Percentiles rank a stretch among this genome's conserved stretches.
Conservation (phyloP, 345 rosid species). For the Excoecaria agallocha region DNA sequence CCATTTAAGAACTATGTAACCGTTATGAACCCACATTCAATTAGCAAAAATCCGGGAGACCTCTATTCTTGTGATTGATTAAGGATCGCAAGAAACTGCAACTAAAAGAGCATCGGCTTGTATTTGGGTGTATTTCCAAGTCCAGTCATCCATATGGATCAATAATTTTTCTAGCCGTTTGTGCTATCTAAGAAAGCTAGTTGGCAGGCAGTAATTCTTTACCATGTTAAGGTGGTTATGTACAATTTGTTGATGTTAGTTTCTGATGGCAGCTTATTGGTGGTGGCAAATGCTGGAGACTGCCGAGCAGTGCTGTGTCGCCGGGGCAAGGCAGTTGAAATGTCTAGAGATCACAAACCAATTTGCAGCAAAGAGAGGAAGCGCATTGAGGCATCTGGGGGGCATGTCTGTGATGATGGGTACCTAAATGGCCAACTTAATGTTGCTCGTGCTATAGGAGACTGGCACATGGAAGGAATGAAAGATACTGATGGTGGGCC, state of each 20-base stretch:
- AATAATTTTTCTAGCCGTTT: neutral
- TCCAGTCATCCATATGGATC: neutral
- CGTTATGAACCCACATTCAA: neutral
- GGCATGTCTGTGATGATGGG: constrained; percentile 60
- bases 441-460: constrained; percentile 89
- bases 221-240: neutral
- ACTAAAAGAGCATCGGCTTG: neutral
- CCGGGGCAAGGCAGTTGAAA: constrained; percentile 72
- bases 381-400: constrained; percentile 80
- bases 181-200: neutral
- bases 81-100: neutral
- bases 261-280: constrained; percentile 48
- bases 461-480: constrained; percentile 90
- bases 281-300: constrained; percentile 94
- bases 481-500: constrained; percentile 68
- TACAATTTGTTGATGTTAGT: constrained; percentile 10
- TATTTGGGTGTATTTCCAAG: neutral
- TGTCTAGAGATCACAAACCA: constrained; percentile 95
- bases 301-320: constrained; percentile 82
- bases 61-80: neutral
- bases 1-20: neutral
- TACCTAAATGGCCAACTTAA: constrained; percentile 78
- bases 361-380: constrained; percentile 49
- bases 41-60: neutral
- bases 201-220: neutral